Base-by-base conservation (phyloP, 2,329 filamentous ascomycete genomes). In the Monosporascus sp. region DNA sequence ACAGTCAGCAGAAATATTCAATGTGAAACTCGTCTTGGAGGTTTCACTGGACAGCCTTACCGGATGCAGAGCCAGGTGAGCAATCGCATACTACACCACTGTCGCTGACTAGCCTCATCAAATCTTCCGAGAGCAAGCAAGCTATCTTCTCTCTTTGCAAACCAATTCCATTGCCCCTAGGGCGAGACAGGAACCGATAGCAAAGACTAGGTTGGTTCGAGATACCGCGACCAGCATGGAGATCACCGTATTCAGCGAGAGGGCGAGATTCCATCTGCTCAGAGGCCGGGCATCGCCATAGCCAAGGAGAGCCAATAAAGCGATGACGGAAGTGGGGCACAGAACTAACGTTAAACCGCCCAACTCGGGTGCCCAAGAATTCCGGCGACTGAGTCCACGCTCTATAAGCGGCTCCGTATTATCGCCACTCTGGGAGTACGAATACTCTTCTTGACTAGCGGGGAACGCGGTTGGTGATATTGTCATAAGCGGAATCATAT, bases 131-230 rank as follows among this genome's bases (percentile, higher is more conserved):
- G 63, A 1, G 51, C 53, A 5, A 61, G 20, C 7, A 65, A 44
- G 9, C 49, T 56, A 37, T 55, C 60, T 2, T 56, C 17, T 2
- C 54, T 46, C 22, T 50, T 56, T 38, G 44, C 54, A 20, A 64
- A 59, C 60, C 59, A 62, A 31, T 63, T 62, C 59, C 62, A 64
- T 40, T 65, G 65, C 7, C 51, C 55, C 43, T n/a, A 65, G 62
- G 2, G 52, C 57, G 2, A 65, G 48, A 28, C 60, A 63, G 9
- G 61, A 63, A 37, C 60, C 57, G 35, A 65, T 57, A 1, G 55
- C 57, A 38, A 64, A 64, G 24, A 46, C 60, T 5, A 63, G 45
- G 6, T 56, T 54, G 4, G 58, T 55, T 38, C 60, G 49, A 17
- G 55, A 47, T 2, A 60, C 45, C 15, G 59, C 59, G 0, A 56